Base-by-base conservation (phyloP, 139 green algal genomes). In the Coelastrella sp. region DNA sequence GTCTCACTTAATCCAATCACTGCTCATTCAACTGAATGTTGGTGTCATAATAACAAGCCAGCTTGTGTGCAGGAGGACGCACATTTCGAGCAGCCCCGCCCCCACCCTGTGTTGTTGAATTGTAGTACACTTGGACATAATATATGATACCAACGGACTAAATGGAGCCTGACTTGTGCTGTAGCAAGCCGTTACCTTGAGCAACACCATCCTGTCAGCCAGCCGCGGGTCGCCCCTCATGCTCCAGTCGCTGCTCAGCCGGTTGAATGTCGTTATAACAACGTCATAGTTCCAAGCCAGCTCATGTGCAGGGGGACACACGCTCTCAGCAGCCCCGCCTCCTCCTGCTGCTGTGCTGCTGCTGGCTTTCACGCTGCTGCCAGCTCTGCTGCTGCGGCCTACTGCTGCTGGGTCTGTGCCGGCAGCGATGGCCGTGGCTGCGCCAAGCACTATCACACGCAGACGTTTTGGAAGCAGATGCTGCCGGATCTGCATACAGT, bases 271-370 rank as follows among this genome's bases (percentile, higher is more conserved):
- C 32, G 95, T 97, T 19, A 97, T 83, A 13, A 93, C 91, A 65
- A 91, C 59, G 91, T 98, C 96, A 80, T 96, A 95, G 54, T 95
- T 91, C 96, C 97, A 99, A 5, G 97, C 97, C 80, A 99, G 91
- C 78, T 96, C 92, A 14, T 96, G 93, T 20, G 83, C 85, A 8
- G 85, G 85, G 5, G 76, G 85, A 47, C 82, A 85, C 76, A 83
- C 85, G 17, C 59, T 88, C 58, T 87, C 68, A 10, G 86, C 86
- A 16, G 79, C 73, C 61, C 85, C 76, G 17, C 82, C 68, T 22
- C 80, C 68, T 20, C 56, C 85, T 47, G 71, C 84, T 65, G 14
- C 81, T 61, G 32, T 47, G 22, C 61, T 65, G 82, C 92, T 83
- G 79, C 73, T 83, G 16, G 60, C 83, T 22, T 58, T 81, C 47